These are phyloP conservation scores for Sporopachydermia quercuum DNA, from an alignment of 805 yeast species.

Conservation along the genomic window DNA sequence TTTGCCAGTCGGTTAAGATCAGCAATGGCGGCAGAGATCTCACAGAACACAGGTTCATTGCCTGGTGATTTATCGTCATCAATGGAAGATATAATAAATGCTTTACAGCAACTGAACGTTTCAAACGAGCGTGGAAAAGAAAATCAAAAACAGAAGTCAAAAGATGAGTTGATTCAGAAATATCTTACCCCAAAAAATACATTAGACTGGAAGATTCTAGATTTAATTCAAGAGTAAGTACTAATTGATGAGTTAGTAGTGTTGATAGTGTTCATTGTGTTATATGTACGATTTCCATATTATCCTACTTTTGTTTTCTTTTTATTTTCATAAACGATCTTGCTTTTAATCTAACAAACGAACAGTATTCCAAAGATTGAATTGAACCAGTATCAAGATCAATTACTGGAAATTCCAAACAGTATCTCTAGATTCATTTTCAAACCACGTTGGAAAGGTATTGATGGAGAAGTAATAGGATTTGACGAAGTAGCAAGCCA, in stretches of 20 bases:
- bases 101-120: too few species aligned
- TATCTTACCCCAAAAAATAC: slow-evolving; percentile 49
- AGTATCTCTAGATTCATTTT: slow-evolving; percentile 48
- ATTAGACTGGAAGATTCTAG: slow-evolving; percentile 58
- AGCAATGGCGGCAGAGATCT: too few species aligned
- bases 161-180: slow-evolving; percentile 19
- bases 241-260: slow-evolving; percentile 10
- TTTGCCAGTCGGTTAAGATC: too few species aligned
- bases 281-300: not conserved
- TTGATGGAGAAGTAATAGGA: slow-evolving; percentile 51
- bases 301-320: not conserved
- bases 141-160: slow-evolving; percentile 4
- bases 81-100: too few species aligned
- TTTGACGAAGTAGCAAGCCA: slow-evolving; percentile 42
- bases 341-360: not conserved
- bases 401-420: slow-evolving; percentile 43
- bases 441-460: slow-evolving; percentile 59
- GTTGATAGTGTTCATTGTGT: not conserved
- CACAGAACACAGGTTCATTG: too few species aligned
- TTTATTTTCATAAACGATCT: not conserved
- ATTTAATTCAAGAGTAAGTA: slow-evolving; percentile 39
- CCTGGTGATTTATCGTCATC: too few species aligned
- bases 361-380: slow-evolving; percentile 15
- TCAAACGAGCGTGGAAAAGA: too few species aligned
- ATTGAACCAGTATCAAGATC: slow-evolving; percentile 24